Percentiles rank a stretch among this genome's conserved stretches.
Conservation (phyloP, 768 basidiomycete genomes). For the Sporobolomyces roseus region DNA sequence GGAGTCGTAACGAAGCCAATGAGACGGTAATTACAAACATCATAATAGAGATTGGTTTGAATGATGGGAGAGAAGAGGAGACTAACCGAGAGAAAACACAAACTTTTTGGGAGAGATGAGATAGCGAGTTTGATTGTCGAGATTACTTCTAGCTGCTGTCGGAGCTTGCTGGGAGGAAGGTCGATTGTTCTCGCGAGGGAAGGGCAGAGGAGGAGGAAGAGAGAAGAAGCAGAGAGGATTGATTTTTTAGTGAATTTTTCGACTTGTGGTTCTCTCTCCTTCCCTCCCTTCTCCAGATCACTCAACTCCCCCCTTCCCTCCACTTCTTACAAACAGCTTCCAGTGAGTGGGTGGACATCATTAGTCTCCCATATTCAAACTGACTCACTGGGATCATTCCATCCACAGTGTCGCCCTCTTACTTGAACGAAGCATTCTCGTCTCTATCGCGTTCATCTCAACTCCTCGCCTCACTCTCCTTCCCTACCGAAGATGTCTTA, state of each 20-base stretch:
- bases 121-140: too few species aligned
- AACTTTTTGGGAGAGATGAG: too few species aligned
- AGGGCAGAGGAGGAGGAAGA: neutral
- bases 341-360: too few species aligned
- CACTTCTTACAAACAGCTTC: too few species aligned
- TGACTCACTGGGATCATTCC: too few species aligned
- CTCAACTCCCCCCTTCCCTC: neutral
- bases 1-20: neutral
- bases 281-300: neutral
- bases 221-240: neutral
- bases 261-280: neutral
- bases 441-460: constrained; percentile 15
- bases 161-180: too few species aligned
- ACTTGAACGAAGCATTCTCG: constrained; percentile 14
- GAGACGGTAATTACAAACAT: constrained; percentile 27
- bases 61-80: neutral
- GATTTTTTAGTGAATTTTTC: neutral
- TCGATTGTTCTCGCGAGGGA: too few species aligned
- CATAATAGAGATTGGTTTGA: neutral
- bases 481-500: constrained; percentile 16
- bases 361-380: too few species aligned
- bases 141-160: too few species aligned
- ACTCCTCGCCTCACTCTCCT: constrained; percentile 24
- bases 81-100: neutral
- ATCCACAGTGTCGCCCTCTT: constrained; percentile 19